Evolutionary conservation across 179 eudicot genomes (phyloP).

Genomic region (Spergularia azorica): DNA sequence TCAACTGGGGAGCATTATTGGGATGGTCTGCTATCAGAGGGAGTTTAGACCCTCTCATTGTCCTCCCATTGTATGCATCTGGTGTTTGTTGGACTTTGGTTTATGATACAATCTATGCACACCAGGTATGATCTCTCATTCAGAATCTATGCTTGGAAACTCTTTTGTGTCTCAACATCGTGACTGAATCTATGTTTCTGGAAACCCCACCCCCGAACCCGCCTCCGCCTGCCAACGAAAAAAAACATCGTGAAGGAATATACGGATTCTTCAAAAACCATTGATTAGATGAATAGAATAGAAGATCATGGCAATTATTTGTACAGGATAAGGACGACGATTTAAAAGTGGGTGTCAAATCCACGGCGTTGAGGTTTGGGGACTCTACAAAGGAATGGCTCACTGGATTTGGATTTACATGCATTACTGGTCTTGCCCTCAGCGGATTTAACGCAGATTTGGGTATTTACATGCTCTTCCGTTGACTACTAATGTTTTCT

Average conservation of each 20-base stretch:
- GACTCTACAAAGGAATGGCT: slow-evolving; percentile 81
- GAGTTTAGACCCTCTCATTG: slow-evolving; percentile 73
- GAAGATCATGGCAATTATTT: neutral
- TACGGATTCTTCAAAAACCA: neutral
- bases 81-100: slow-evolving; percentile 97
- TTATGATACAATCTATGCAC: slow-evolving; percentile 97
- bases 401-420: slow-evolving; percentile 72
- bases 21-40: slow-evolving; percentile 98
- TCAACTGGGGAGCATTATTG: slow-evolving; percentile 97
- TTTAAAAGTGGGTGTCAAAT: slow-evolving; percentile 78
- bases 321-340: slow-evolving; percentile 85
- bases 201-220: too few species aligned
- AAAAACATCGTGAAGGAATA: too few species aligned
- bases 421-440: slow-evolving; percentile 65
- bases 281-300: neutral
- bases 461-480: slow-evolving; percentile 37
- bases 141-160: neutral
- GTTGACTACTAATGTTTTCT: neutral
- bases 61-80: slow-evolving; percentile 82
- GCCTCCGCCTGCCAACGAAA: too few species aligned
- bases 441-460: slow-evolving; percentile 73
- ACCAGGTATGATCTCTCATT: slow-evolving; percentile 61
- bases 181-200: neutral
- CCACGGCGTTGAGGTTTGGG: slow-evolving; percentile 89
- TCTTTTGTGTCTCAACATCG: neutral